Percentiles rank a stretch among this genome's conserved stretches.
These are phyloP conservation scores for Microdochium bolleyi DNA, from an alignment of 2,329 filamentous ascomycete species.

Conservation along the genomic window DNA sequence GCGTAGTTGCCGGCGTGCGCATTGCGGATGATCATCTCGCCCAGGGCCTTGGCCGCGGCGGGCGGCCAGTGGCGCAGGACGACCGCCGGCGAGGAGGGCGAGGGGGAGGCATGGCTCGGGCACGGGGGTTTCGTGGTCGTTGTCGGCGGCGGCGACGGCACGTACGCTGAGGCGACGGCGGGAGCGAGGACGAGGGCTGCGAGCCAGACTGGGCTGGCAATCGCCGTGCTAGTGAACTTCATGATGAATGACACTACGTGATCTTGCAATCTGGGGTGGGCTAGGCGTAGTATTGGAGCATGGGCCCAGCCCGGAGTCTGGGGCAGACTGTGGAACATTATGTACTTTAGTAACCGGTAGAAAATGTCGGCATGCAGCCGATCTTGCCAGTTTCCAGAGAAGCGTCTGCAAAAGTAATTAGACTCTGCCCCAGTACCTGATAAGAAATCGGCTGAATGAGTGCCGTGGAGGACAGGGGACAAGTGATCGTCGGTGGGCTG, in stretches of 20 bases:
- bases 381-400: too few relatives aligned
- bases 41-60: slow-evolving; percentile 22
- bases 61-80: slow-evolving; percentile 24
- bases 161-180: not conserved
- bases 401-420: too few relatives aligned
- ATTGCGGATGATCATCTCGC: slow-evolving; percentile 28
- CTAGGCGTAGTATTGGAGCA: not conserved
- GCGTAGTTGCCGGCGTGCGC: slow-evolving; percentile 28
- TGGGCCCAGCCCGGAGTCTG: not conserved
- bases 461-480: too few relatives aligned
- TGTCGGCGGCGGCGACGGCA: not conserved
- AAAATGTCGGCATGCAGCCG: too few relatives aligned
- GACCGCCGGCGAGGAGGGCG: too few relatives aligned
- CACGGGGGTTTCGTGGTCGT: not conserved
- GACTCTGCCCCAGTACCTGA: too few relatives aligned
- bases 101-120: not conserved
- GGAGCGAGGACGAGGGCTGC: not conserved
- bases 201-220: not conserved
- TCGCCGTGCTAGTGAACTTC: not conserved
- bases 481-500: not conserved
- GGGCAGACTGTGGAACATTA: not conserved
- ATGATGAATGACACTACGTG: not conserved
- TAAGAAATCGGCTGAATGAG: too few relatives aligned
- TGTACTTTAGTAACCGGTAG: too few relatives aligned
- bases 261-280: not conserved